A percentile compares a stretch with the other conserved stretches of the same genome.
Conservation (phyloP, 352 stramenopile species). For the Pythium dissimile region DNA sequence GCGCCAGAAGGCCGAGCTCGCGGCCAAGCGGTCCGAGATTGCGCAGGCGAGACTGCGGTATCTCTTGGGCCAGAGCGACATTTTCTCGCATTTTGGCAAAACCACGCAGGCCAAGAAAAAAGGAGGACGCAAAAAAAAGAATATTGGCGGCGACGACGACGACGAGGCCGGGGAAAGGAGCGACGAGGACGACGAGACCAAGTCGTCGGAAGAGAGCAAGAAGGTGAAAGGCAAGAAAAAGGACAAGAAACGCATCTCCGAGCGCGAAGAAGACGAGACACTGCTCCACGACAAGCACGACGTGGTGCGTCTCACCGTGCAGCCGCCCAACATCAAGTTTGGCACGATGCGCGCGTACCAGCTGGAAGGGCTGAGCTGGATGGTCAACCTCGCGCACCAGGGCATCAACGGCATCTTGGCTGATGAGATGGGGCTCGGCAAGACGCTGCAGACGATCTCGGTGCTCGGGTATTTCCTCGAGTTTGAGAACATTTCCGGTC, state of each 20-base stretch:
- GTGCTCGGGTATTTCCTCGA: constrained; percentile 83
- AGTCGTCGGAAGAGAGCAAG: constrained; percentile 49
- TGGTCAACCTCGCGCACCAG: constrained; percentile 98
- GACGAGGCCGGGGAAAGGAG: constrained; percentile 58
- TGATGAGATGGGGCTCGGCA: constrained; percentile 98
- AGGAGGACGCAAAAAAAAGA: constrained; percentile 38
- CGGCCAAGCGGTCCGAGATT: constrained; percentile 75
- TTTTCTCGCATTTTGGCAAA: constrained; percentile 97
- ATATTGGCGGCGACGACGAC: constrained; percentile 36
- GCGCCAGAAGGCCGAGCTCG: constrained; percentile 76
- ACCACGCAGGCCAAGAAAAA: constrained; percentile 39
- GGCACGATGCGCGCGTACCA: constrained; percentile 98
- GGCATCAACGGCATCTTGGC: constrained; percentile 98
- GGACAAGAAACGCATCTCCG: constrained; percentile 87
- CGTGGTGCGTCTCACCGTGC: constrained; percentile 89
- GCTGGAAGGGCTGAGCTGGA: constrained; percentile 97
- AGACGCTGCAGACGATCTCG: constrained; percentile 94
- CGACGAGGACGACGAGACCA: constrained; percentile 67
- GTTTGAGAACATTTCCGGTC: constrained; percentile 82
- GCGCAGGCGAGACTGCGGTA: constrained; percentile 90
- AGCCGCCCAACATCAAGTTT: constrained; percentile 91
- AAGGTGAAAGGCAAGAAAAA: constrained; percentile 30
- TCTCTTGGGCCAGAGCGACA: constrained; percentile 95
- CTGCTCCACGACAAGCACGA: constrained; percentile 76
- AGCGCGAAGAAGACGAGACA: constrained; percentile 79